Evolutionary conservation across 495 filamentous ascomycete species (phyloP).

Genomic region (Penicillium paxilli): DNA sequence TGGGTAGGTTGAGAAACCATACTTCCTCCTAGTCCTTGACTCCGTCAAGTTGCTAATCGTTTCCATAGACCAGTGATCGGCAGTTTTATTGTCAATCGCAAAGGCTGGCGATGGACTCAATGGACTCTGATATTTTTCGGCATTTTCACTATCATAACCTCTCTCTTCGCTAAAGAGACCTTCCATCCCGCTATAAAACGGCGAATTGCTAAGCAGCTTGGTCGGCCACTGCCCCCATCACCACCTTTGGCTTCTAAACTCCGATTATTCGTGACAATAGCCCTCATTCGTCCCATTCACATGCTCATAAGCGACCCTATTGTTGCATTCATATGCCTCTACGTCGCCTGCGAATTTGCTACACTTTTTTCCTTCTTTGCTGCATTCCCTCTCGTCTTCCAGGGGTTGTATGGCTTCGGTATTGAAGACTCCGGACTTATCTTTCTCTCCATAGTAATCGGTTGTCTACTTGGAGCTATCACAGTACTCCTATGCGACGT

Average conservation of each 20-base stretch:
- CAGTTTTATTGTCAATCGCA: constrained; percentile 57
- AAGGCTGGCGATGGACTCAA: constrained; percentile 64
- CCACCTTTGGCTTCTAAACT: constrained; percentile 35
- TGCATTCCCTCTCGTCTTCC: constrained; percentile 57
- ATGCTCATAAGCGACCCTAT: constrained; percentile 71
- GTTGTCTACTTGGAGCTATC: constrained; percentile 50
- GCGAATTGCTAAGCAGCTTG: constrained; percentile 45
- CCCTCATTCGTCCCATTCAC: constrained; percentile 57
- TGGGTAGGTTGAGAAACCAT: constrained; percentile 30
- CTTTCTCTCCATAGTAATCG: constrained; percentile 59
- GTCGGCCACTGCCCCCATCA: constrained; percentile 34
- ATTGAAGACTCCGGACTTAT: constrained; percentile 54
- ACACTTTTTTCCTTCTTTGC: constrained; percentile 68
- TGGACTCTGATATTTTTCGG: constrained; percentile 53
- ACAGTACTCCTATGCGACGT: constrained; percentile 48
- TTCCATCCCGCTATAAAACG: constrained; percentile 62
- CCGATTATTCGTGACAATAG: constrained; percentile 53
- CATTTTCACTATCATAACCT: constrained; percentile 34
- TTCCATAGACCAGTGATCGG: constrained; percentile 60
- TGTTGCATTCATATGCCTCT: constrained; percentile 60
- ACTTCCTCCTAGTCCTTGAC: not conserved
- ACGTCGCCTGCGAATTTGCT: constrained; percentile 62
- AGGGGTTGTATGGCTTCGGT: constrained; percentile 48
- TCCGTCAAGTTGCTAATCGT: constrained; percentile 35
- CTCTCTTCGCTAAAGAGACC: constrained; percentile 49